Percentiles rank a stretch among this genome's conserved stretches.
These are phyloP conservation scores for Sicyos edulis DNA, from an alignment of 306 rosid genomes.

Conservation along the genomic window DNA sequence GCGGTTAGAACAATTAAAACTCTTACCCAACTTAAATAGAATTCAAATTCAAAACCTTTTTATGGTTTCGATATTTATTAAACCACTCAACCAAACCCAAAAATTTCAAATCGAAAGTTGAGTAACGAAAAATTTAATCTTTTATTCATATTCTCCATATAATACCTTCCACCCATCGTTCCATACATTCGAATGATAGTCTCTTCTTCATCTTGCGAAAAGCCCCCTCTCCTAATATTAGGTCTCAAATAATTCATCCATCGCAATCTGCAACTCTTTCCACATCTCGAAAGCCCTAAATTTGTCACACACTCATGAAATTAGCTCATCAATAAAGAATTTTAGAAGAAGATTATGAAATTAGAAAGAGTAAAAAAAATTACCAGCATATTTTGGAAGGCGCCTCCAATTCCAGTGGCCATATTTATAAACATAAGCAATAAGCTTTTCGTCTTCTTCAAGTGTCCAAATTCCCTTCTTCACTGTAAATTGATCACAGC, in stretches of 20 bases:
- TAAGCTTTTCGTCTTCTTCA: conserved; percentile 8
- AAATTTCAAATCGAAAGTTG: too few species aligned
- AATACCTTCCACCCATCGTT: conserved; percentile 32
- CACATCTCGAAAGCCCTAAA: conserved; percentile 36
- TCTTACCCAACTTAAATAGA: too few species aligned
- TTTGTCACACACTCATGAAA: neutral
- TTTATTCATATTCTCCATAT: neutral
- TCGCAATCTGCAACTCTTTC: conserved; percentile 44
- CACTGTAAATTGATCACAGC: neutral
- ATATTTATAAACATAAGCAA: neutral
- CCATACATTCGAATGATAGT: conserved; percentile 25
- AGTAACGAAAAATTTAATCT: too few species aligned
- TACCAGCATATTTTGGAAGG: conserved; percentile 9
- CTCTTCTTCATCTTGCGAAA: conserved; percentile 32
- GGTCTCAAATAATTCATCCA: conserved; percentile 42
- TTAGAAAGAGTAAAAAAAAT: neutral
- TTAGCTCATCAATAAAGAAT: neutral
- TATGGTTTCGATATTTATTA: too few species aligned
- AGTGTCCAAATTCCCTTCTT: conserved; percentile 6
- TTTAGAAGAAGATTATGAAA: neutral
- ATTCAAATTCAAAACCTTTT: too few species aligned
- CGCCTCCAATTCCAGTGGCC: conserved; percentile 17
- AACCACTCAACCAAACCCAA: too few species aligned
- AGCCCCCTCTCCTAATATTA: conserved; percentile 34
- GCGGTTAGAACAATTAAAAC: too few species aligned